Evolutionary conservation across 495 filamentous ascomycete genomes (phyloP).

Genomic region (Friedmanniomyces endolithicus): DNA sequence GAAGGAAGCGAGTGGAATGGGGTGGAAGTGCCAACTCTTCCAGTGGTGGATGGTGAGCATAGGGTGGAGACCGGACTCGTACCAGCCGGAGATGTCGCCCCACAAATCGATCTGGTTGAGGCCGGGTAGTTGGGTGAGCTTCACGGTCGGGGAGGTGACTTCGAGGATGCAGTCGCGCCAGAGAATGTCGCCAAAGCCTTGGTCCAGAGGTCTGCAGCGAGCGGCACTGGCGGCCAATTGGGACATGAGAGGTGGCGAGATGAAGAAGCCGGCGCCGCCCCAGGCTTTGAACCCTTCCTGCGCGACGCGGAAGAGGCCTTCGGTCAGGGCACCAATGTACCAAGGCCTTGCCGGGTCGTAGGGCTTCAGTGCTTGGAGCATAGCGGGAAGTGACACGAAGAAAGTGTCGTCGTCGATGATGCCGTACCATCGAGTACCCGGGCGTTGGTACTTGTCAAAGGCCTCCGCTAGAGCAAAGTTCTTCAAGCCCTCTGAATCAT

Average conservation of each 20-base stretch:
- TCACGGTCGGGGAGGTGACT: constrained; percentile 1
- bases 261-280: constrained; percentile 11
- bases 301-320: constrained; percentile 1
- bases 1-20: background rate
- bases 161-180: constrained; percentile 7
- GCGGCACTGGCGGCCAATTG: background rate
- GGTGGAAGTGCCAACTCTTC: constrained; percentile 2
- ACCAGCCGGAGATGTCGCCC: constrained; percentile 11
- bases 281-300: constrained; percentile 9
- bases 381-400: constrained; percentile 4
- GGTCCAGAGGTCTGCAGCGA: background rate
- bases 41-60: constrained; percentile 9
- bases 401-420: constrained; percentile 15
- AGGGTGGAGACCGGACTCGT: constrained; percentile 6
- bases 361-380: background rate
- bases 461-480: constrained; percentile 3
- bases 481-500: background rate
- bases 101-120: constrained; percentile 10
- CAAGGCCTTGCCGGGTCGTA: background rate
- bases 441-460: background rate
- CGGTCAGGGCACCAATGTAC: constrained; percentile 7
- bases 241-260: constrained; percentile 1
- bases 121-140: constrained; percentile 3
- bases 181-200: constrained; percentile 4
- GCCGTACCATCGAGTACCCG: constrained; percentile 5